Evolutionary conservation across 305 asterid genomes (phyloP).

Genomic region (Ilex paraguariensis): DNA sequence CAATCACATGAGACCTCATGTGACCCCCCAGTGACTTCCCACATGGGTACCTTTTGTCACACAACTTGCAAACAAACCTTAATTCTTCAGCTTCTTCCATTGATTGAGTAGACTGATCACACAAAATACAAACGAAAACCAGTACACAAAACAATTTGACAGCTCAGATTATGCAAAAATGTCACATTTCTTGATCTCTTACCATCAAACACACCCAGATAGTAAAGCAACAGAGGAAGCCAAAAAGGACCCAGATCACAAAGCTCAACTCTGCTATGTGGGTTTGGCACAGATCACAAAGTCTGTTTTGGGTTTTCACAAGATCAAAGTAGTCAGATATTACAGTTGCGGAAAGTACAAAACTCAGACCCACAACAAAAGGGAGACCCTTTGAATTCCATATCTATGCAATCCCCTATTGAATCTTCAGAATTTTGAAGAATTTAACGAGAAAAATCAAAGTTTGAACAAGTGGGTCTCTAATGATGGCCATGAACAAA

Average conservation of each 20-base stretch:
- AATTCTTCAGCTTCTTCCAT: slow-evolving; percentile 40
- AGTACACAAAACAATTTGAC: slow-evolving; percentile 17
- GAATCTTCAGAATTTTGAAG: slow-evolving; percentile 2
- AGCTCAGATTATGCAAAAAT: slow-evolving; percentile 11
- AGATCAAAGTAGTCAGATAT: slow-evolving; percentile 29
- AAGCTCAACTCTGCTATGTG: slow-evolving; percentile 26
- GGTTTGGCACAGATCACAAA: slow-evolving; percentile 34
- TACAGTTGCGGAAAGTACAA: slow-evolving; percentile 40
- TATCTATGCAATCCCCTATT: slow-evolving; percentile 23
- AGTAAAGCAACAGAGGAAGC: slow-evolving; percentile 11
- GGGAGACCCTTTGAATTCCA: slow-evolving; percentile 27
- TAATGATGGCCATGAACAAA: slow-evolving; percentile 36
- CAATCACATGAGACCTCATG: slow-evolving; percentile 58
- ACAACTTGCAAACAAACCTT: slow-evolving; percentile 52
- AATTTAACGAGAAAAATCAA: slow-evolving; percentile 24
- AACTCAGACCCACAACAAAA: slow-evolving; percentile 23
- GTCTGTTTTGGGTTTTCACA: slow-evolving; percentile 15
- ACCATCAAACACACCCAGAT: slow-evolving; percentile 11
- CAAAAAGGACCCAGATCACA: slow-evolving; percentile 24
- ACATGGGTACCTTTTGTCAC: slow-evolving; percentile 47
- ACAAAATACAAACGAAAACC: neutral
- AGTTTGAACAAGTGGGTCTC: slow-evolving; percentile 35
- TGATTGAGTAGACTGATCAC: slow-evolving; percentile 8
- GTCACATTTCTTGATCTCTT: slow-evolving; percentile 23
- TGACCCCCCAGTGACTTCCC: slow-evolving; percentile 69